Evolutionary conservation across 371 early-diverging fungal species (phyloP).

Genomic region (Encephalitozoon cuniculi): DNA sequence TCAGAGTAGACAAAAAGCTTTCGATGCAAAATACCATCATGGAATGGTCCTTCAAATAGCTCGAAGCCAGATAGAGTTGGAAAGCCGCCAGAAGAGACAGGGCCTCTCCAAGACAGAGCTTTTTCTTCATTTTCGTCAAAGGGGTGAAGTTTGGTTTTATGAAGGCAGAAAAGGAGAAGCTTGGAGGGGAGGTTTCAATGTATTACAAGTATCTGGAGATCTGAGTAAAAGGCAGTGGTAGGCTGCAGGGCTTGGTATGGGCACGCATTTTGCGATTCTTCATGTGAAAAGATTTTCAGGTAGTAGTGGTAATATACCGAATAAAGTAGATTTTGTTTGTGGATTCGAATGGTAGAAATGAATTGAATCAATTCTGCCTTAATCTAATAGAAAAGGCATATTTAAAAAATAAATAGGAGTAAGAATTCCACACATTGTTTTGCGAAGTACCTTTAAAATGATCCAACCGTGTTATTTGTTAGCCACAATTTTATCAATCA

Average conservation of each 20-base stretch:
- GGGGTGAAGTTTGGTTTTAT: neutral
- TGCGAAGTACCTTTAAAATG: neutral
- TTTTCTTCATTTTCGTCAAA: neutral
- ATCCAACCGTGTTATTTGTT: neutral
- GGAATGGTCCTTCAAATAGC: neutral
- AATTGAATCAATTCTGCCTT: neutral
- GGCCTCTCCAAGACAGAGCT: neutral
- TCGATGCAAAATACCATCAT: neutral
- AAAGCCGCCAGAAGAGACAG: neutral
- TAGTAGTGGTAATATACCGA: neutral
- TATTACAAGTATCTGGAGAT: too few relatives aligned
- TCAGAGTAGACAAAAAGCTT: neutral
- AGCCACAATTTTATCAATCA: slow-evolving; percentile 10
- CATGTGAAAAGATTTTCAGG: neutral
- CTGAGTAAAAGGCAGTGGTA: too few relatives aligned
- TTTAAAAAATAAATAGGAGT: neutral
- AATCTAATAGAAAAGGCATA: neutral
- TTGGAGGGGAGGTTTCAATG: too few relatives aligned
- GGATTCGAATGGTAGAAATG: neutral
- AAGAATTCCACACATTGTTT: neutral
- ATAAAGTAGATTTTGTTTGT: neutral
- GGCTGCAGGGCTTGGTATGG: too few relatives aligned
- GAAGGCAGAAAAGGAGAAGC: neutral
- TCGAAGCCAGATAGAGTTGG: neutral
- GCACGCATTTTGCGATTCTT: too few relatives aligned